Percentiles rank a stretch among this genome's conserved stretches.
These are phyloP conservation scores for Ichthyophthirius multifiliis DNA, from an alignment of 169 alveolate genomes.

Conservation along the genomic window DNA sequence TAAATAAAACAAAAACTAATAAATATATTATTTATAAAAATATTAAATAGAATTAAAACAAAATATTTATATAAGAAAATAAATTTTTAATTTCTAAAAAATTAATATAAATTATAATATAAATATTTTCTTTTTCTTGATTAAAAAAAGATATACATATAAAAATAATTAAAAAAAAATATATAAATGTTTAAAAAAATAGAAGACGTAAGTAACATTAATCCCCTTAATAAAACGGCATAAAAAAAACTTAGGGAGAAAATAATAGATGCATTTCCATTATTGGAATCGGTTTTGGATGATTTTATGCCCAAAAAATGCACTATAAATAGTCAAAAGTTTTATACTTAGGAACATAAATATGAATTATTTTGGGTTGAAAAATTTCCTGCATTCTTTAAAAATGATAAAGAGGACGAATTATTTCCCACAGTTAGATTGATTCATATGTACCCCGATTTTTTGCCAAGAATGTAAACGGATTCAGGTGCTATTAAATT, in stretches of 20 bases:
- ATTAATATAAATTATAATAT: too few relatives aligned
- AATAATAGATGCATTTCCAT: slow-evolving; percentile 10
- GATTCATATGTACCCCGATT: slow-evolving; percentile 66
- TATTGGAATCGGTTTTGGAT: slow-evolving; percentile 13
- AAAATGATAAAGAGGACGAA: slow-evolving; percentile 40
- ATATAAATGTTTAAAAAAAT: slow-evolving; percentile 35
- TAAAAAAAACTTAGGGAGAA: slow-evolving; percentile 18
- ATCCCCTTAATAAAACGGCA: slow-evolving; percentile 24
- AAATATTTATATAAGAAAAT: too few relatives aligned
- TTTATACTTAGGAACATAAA: slow-evolving; percentile 25
- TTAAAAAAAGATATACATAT: too few relatives aligned
- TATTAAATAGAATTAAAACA: too few relatives aligned
- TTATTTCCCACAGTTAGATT: slow-evolving; percentile 62
- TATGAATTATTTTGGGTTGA: slow-evolving; percentile 26
- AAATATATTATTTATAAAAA: too few relatives aligned
- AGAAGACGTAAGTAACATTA: slow-evolving; percentile 31
- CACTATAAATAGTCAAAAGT: background rate
- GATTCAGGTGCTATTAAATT: slow-evolving; percentile 74
- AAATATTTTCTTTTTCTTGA: too few relatives aligned
- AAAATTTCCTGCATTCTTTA: slow-evolving; percentile 10
- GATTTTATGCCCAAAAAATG: slow-evolving; percentile 33
- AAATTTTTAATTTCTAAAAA: too few relatives aligned
- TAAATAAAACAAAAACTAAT: too few relatives aligned
- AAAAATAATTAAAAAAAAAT: background rate
- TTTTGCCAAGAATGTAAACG: slow-evolving; percentile 58